A percentile compares a stretch with the other conserved stretches of the same genome.
phyloP scores from a whole-genome alignment of 306 rosid genomes.

The Cucumis melo region DNA sequence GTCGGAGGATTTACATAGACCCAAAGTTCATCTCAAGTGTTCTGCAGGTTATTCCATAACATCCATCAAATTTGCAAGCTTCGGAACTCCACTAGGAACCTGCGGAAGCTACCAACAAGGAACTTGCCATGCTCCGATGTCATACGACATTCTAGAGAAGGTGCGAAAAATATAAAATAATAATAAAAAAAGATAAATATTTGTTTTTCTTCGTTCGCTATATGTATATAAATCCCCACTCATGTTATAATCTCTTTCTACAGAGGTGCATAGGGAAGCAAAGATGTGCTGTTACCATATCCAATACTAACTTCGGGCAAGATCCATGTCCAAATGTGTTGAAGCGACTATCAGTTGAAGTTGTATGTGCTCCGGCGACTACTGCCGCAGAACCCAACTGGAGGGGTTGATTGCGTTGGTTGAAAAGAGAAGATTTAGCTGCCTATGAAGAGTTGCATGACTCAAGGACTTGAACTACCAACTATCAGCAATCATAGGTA shows the following conservation, averaged over 20 bases:
- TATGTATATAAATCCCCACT: background rate
- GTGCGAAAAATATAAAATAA: slow-evolving; percentile 11
- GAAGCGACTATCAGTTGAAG: slow-evolving; percentile 91
- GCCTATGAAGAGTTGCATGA: slow-evolving; percentile 7
- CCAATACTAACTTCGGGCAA: slow-evolving; percentile 70
- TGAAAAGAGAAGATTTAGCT: slow-evolving; percentile 6
- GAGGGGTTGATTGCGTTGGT: slow-evolving; percentile 29
- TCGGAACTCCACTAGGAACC: slow-evolving; percentile 90
- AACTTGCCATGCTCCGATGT: slow-evolving; percentile 67
- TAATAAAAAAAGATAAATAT: too few species aligned
- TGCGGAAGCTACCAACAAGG: slow-evolving; percentile 92
- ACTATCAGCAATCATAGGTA: slow-evolving; percentile 21
- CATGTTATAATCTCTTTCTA: slow-evolving; percentile 7
- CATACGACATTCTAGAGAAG: slow-evolving; percentile 62
- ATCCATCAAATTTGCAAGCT: slow-evolving; percentile 92
- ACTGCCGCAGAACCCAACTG: slow-evolving; percentile 16
- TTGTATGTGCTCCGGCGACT: slow-evolving; percentile 50
- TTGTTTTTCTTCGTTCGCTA: background rate
- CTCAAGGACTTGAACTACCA: slow-evolving; percentile 22
- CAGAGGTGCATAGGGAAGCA: slow-evolving; percentile 83
- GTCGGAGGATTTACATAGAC: slow-evolving; percentile 57
- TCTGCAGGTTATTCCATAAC: slow-evolving; percentile 62
- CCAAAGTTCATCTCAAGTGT: slow-evolving; percentile 86
- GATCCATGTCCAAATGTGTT: slow-evolving; percentile 95
- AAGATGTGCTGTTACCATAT: slow-evolving; percentile 69